Conservation (phyloP, 78 protist species). For the Pelomyxa schiedti region DNA sequence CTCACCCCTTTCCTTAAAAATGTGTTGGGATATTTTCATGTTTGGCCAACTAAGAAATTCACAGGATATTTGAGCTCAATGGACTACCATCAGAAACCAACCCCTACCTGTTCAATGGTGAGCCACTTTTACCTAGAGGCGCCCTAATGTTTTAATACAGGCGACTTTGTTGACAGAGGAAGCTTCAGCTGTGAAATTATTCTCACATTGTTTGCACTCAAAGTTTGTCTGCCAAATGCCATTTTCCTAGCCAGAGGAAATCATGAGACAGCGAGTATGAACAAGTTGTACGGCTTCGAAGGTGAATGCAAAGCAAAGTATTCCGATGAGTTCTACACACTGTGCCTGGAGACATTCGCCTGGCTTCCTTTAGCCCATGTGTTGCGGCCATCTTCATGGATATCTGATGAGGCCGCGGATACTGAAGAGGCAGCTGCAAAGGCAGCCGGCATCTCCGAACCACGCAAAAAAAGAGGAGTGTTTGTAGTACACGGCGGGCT, state of each 20-base stretch:
- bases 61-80: conserved; percentile 60
- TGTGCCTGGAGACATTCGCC: conserved; percentile 51
- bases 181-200: conserved; percentile 57
- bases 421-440: too few species aligned
- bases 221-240: conserved; percentile 30
- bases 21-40: background rate
- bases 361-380: conserved; percentile 39
- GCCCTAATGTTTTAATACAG: background rate
- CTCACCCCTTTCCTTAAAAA: background rate
- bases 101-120: conserved; percentile 78
- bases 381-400: too few species aligned
- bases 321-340: conserved; percentile 1
- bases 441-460: too few species aligned
- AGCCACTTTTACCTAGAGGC: conserved; percentile 9
- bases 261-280: conserved; percentile 61
- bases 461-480: too few species aligned
- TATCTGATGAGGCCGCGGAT: too few species aligned
- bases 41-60: conserved; percentile 9
- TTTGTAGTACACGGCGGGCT: conserved; percentile 74
- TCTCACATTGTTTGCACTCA: conserved; percentile 41
- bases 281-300: conserved; percentile 70
- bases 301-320: conserved; percentile 64
- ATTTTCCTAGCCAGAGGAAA: conserved; percentile 65
- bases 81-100: conserved; percentile 34
- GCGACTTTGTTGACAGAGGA: conserved; percentile 37